phyloP scores from a whole-genome alignment of 2,329 filamentous ascomycete genomes.

The Stagonosporopsis chrysanthemi region DNA sequence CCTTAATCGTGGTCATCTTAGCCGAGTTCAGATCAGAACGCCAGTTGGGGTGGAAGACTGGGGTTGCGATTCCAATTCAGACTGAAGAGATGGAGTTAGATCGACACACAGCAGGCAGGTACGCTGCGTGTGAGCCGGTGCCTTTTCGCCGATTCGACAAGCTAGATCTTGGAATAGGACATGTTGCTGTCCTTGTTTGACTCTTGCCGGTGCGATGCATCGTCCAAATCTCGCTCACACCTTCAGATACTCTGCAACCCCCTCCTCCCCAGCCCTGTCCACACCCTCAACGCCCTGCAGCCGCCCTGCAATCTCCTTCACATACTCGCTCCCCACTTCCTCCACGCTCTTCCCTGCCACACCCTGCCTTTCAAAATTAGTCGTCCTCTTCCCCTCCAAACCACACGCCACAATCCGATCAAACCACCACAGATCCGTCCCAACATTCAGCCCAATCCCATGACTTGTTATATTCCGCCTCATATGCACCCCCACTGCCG shows the following conservation, averaged over 20 bases:
- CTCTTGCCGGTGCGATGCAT: neutral
- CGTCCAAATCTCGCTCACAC: neutral
- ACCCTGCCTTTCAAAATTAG: slow-evolving; percentile 71
- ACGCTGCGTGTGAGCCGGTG: neutral
- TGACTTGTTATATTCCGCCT: slow-evolving; percentile 82
- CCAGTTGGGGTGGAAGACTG: neutral
- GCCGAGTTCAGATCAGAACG: neutral
- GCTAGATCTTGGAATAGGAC: too few relatives aligned
- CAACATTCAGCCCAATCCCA: slow-evolving; percentile 82
- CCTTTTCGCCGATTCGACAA: too few relatives aligned
- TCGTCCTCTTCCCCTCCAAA: slow-evolving; percentile 77
- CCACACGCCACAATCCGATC: slow-evolving; percentile 89
- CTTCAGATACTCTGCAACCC: slow-evolving; percentile 22
- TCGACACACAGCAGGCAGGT: neutral
- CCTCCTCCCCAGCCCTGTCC: slow-evolving; percentile 26
- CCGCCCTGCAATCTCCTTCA: slow-evolving; percentile 47
- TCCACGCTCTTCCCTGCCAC: slow-evolving; percentile 46
- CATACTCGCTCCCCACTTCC: slow-evolving; percentile 52
- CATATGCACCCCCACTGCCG: slow-evolving; percentile 90
- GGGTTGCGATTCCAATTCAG: neutral
- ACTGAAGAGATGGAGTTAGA: neutral
- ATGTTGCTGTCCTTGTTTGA: too few relatives aligned
- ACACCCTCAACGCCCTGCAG: slow-evolving; percentile 33
- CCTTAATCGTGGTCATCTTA: neutral
- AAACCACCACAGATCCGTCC: slow-evolving; percentile 69